Percentiles rank a stretch among this genome's conserved stretches.
These are phyloP conservation scores for Pseudogymnoascus sp. DNA, from an alignment of 2,329 filamentous ascomycete species.

Conservation along the genomic window DNA sequence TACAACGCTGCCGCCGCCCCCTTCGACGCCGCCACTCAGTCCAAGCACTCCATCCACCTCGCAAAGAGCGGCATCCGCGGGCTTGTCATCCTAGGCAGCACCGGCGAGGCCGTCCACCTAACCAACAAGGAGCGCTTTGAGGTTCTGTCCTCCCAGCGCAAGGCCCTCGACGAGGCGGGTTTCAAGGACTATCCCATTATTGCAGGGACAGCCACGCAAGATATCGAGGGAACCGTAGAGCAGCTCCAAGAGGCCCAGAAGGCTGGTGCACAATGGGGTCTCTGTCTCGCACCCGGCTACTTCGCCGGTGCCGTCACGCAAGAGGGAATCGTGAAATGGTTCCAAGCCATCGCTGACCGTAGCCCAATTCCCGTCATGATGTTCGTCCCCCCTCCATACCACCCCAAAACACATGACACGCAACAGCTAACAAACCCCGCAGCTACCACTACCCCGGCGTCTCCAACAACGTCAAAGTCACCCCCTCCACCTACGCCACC, in stretches of 20 bases:
- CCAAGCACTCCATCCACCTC: constrained; percentile 50
- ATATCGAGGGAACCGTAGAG: constrained; percentile 46
- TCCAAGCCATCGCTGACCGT: constrained; percentile 49
- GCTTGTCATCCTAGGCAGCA: constrained; percentile 53
- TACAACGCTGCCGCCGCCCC: constrained; percentile 21
- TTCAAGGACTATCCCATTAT: constrained; percentile 52
- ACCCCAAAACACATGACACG: not conserved
- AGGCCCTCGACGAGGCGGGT: constrained; percentile 45
- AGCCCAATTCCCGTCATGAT: constrained; percentile 53
- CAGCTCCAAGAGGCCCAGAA: constrained; percentile 41
- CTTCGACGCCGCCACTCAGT: constrained; percentile 50
- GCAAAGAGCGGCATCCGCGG: constrained; percentile 51
- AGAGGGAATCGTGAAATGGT: constrained; percentile 53
- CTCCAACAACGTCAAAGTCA: constrained; percentile 54
- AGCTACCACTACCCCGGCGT: constrained; percentile 54
- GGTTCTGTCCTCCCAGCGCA: constrained; percentile 44
- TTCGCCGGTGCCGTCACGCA: constrained; percentile 52
- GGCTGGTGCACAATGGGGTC: constrained; percentile 52
- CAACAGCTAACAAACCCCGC: not conserved
- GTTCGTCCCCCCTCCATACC: constrained; percentile 26
- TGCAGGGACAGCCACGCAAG: constrained; percentile 49
- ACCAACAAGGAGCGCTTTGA: constrained; percentile 46
- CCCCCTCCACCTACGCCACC: constrained; percentile 46
- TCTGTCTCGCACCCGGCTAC: constrained; percentile 57
- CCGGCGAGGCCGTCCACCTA: constrained; percentile 55